A percentile compares a stretch with the other conserved stretches of the same genome.
Evolutionary conservation across 1,139 yeast genomes (phyloP).

Genomic region (Geotrichum europaeum): DNA sequence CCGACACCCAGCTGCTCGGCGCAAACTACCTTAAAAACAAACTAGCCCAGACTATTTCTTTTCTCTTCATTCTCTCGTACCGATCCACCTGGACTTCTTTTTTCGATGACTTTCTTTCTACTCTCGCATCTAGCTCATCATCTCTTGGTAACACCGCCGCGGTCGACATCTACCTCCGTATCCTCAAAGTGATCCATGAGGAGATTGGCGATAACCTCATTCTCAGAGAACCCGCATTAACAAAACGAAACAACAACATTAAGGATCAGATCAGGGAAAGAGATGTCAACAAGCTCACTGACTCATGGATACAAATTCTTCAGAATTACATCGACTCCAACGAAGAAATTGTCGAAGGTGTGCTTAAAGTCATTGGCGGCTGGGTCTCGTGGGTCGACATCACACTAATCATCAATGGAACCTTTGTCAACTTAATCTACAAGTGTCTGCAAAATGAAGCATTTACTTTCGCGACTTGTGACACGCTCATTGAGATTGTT

Average conservation of each 20-base stretch:
- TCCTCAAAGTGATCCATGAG: constrained; percentile 69
- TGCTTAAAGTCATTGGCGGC: constrained; percentile 69
- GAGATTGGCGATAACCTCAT: constrained; percentile 93
- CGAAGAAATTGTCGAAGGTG: constrained; percentile 48
- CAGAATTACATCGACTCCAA: constrained; percentile 30
- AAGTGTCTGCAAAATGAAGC: constrained; percentile 44
- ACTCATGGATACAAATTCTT: constrained; percentile 63
- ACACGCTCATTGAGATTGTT: constrained; percentile 71
- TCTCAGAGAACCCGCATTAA: constrained; percentile 51
- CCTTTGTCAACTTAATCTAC: constrained; percentile 57
- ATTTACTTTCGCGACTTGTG: constrained; percentile 54
- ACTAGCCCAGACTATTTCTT: constrained; percentile 65
- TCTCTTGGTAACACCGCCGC: constrained; percentile 41
- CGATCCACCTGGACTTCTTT: constrained; percentile 57
- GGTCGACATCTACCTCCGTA: constrained; percentile 70
- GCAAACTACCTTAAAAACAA: constrained; percentile 70
- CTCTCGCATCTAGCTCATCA: constrained; percentile 21
- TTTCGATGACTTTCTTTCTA: constrained; percentile 54
- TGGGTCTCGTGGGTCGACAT: constrained; percentile 97
- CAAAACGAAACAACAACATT: constrained; percentile 60
- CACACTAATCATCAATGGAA: constrained; percentile 62
- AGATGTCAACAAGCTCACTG: constrained; percentile 65
- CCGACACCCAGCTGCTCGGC: constrained; percentile 33
- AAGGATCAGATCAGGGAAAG: constrained; percentile 76
- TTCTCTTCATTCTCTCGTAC: constrained; percentile 64